A percentile compares a stretch with the other conserved stretches of the same genome.
Conservation (phyloP, 225 moss, liverwort and hornwort species). For the Ulota crispa region DNA sequence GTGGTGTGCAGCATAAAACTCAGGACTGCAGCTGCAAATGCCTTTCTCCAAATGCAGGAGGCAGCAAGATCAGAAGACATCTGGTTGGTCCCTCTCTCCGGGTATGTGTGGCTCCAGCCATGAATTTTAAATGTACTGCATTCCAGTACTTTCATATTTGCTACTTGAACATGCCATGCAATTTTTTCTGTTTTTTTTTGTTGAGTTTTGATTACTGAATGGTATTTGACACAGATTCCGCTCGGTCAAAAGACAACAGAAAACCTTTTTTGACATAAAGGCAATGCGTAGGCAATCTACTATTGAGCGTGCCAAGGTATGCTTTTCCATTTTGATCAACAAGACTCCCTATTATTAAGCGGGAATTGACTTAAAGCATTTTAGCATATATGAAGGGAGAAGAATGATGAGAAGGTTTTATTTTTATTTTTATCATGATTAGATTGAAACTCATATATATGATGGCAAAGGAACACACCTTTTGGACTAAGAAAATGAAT, state of each 20-base stretch:
- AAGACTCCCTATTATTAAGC: not conserved
- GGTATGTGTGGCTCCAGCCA: constrained; percentile 30
- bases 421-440: not conserved
- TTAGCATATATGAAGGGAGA: not conserved
- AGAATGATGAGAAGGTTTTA: not conserved
- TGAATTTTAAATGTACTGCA: constrained; percentile 9
- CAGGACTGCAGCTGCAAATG: constrained; percentile 53
- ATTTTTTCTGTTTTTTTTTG: too few relatives aligned
- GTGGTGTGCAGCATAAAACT: constrained; percentile 47
- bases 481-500: not conserved
- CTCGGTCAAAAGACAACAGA: constrained; percentile 35
- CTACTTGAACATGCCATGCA: not conserved
- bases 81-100: constrained; percentile 58
- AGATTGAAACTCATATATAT: not conserved
- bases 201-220: not conserved
- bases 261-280: constrained; percentile 40
- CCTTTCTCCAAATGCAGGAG: constrained; percentile 59
- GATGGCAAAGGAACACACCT: not conserved
- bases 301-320: constrained; percentile 47
- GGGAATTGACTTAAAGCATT: not conserved
- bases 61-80: constrained; percentile 56
- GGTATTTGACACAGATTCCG: constrained; percentile 41
- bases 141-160: not conserved
- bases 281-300: constrained; percentile 41
- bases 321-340: not conserved